Evolutionary conservation across 2,329 filamentous ascomycete genomes (phyloP).

Genomic region (Microdochium nivale): DNA sequence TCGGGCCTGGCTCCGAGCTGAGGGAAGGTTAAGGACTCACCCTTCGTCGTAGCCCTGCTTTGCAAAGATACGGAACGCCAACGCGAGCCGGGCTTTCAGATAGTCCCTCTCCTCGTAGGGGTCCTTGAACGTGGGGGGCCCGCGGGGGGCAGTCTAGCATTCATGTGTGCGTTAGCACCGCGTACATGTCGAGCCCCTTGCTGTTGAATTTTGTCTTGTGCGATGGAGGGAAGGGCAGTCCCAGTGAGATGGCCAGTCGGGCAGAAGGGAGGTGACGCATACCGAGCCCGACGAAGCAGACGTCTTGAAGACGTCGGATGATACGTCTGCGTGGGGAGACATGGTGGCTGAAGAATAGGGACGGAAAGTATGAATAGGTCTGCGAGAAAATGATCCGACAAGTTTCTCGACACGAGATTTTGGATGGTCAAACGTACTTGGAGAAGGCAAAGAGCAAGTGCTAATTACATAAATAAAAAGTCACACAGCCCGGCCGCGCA

Average conservation of each 20-base stretch:
- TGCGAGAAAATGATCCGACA: too few species aligned
- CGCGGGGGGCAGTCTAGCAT: not conserved
- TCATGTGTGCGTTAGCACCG: not conserved
- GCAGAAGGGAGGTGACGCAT: not conserved
- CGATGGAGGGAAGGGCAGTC: not conserved
- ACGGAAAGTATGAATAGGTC: too few species aligned
- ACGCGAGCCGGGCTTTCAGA: constrained; percentile 43
- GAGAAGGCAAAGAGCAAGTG: too few species aligned
- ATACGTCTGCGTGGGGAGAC: not conserved
- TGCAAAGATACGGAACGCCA: constrained; percentile 49
- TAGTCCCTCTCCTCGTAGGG: constrained; percentile 36
- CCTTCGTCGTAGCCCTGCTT: constrained; percentile 51
- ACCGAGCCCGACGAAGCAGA: not conserved
- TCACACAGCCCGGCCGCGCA: too few species aligned
- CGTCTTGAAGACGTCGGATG: not conserved
- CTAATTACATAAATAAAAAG: too few species aligned
- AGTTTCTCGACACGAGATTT: too few species aligned
- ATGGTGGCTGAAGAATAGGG: not conserved
- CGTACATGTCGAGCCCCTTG: too few species aligned
- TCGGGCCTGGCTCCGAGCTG: too few species aligned
- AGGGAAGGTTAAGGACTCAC: constrained; percentile 5
- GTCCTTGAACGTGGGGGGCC: constrained; percentile 12
- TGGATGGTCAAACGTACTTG: too few species aligned
- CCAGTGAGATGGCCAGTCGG: not conserved
- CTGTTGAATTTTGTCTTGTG: too few species aligned